Percentiles rank a stretch among this genome's conserved stretches.
Evolutionary conservation across 2,329 filamentous ascomycete genomes (phyloP).

Genomic region (Diaporthe longicolla): DNA sequence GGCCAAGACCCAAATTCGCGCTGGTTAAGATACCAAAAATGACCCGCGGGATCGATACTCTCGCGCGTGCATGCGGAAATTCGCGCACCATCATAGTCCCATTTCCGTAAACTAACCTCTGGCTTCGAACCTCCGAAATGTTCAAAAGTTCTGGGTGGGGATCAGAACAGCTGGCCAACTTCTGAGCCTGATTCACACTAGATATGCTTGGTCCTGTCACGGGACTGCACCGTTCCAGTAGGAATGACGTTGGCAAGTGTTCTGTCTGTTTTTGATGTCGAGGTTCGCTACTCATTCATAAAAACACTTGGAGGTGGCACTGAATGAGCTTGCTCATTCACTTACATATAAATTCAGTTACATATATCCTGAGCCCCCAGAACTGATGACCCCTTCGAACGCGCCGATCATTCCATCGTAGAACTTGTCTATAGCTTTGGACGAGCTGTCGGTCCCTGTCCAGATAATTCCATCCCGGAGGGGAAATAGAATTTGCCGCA

Average conservation of each 20-base stretch:
- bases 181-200: too few relatives aligned
- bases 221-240: too few relatives aligned
- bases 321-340: background rate
- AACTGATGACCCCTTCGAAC: background rate
- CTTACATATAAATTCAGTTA: too few relatives aligned
- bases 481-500: conserved; percentile 6
- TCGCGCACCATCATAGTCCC: background rate
- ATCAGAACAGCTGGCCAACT: too few relatives aligned
- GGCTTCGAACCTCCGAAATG: too few relatives aligned
- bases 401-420: background rate
- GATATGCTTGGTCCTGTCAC: too few relatives aligned
- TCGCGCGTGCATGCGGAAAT: background rate
- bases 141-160: too few relatives aligned
- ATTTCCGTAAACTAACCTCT: background rate
- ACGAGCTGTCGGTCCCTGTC: conserved; percentile 10
- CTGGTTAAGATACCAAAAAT: background rate
- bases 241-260: background rate
- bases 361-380: background rate
- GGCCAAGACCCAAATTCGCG: background rate
- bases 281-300: background rate
- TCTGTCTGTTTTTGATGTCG: background rate
- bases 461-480: background rate
- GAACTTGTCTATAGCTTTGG: background rate
- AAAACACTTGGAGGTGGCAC: background rate
- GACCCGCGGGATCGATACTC: background rate